phyloP scores from a whole-genome alignment of 2,329 filamentous ascomycete species.

The Curvularia sp. region DNA sequence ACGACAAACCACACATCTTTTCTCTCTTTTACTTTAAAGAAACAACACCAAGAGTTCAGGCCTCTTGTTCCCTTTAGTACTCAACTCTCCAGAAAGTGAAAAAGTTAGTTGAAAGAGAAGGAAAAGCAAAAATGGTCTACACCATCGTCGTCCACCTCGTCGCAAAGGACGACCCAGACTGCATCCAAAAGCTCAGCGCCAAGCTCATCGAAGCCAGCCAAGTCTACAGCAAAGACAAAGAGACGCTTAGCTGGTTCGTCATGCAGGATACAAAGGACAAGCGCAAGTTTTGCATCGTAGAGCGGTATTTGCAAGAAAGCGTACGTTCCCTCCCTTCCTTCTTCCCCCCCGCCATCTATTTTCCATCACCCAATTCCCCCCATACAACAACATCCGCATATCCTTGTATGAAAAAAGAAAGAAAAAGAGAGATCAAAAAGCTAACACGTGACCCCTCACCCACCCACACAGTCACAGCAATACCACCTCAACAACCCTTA shows the following conservation, averaged over 20 bases:
- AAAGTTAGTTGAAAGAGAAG: background rate
- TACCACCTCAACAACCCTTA: slow-evolving; percentile 67
- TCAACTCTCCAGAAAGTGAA: background rate
- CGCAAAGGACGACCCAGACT: slow-evolving; percentile 69
- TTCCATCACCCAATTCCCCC: too few species aligned
- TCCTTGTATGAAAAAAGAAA: too few species aligned
- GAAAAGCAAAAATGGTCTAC: slow-evolving; percentile 64
- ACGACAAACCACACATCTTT: too few species aligned
- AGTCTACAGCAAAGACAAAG: slow-evolving; percentile 74
- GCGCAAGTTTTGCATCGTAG: slow-evolving; percentile 76
- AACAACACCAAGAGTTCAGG: too few species aligned
- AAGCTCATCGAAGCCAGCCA: slow-evolving; percentile 78
- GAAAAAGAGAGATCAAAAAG: background rate
- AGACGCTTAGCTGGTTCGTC: slow-evolving; percentile 72
- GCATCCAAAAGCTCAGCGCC: slow-evolving; percentile 70
- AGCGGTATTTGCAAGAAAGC: slow-evolving; percentile 72
- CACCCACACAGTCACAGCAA: slow-evolving; percentile 45
- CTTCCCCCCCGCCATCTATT: too few species aligned
- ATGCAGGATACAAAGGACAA: slow-evolving; percentile 76
- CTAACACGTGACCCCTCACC: background rate
- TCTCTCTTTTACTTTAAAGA: too few species aligned
- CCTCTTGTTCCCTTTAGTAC: too few species aligned
- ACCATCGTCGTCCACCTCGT: slow-evolving; percentile 73
- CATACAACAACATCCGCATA: too few species aligned
- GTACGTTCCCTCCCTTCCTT: slow-evolving; percentile 54